Base-by-base conservation (phyloP, 768 basidiomycete species). In the Cystofilobasidium macerans region DNA sequence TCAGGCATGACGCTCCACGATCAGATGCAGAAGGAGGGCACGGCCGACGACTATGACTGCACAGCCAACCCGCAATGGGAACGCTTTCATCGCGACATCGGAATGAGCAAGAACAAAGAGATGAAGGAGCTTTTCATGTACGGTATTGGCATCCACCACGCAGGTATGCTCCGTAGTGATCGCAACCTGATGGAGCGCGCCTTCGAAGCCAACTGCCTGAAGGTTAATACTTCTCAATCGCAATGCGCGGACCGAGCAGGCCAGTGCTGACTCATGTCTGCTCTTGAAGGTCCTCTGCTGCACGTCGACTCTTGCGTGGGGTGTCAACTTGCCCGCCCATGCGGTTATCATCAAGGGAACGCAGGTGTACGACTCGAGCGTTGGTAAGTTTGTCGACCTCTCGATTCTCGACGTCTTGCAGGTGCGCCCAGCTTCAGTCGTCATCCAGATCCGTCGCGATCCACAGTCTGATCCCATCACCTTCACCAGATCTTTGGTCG, bases 341-440 rank as follows among this genome's bases (percentile, higher is more conserved):
- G 95, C 95, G 89, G 93, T 95, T 62, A 77, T 95, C 69, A 97
- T 95, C 79, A 99, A 99, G 76, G 95, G 95, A 12, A 99, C 95
- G 0, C 89, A 98, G 72, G 81, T 99, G 1, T 99, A 98, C 74
- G 89, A 99, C 73, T 88, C 88, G 66, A 81, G 84, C 5, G 88
- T 86, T 73, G 93, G 95, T 69, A 80, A 86, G 28, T 95, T 98
- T 72, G 85, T 88, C 47, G 92, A 99, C 73, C 80, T 99, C 24
- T 88, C 93, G 2, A 85, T 98, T 16, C 80, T 99, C 57, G 95
- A 99, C 75, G 95, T 99, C 3, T 78, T 99, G 3, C 93, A 76
- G 69, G 75, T 74, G 32, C 36, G 40, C 36, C 56, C 24, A 13
- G 12, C 33, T 26, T 42, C 6, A 42, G 16, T 38, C 42, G 14